Conservation (phyloP, 2,329 filamentous ascomycete genomes). For the Epichloe gansuensis region DNA sequence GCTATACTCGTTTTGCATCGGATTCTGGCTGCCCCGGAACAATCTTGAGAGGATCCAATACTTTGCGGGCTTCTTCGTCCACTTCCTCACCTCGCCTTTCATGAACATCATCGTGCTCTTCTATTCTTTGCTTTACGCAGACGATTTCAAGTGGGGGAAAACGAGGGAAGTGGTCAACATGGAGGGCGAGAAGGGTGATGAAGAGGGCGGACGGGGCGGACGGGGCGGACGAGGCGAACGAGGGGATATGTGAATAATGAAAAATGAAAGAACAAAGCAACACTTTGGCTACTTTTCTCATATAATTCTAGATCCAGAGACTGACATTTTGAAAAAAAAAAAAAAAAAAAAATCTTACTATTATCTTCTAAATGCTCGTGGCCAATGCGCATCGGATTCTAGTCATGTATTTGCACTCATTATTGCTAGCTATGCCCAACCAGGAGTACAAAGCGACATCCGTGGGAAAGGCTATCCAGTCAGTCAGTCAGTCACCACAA, state of each 20-base stretch:
- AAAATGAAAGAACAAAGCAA: too few species aligned
- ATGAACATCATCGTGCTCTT: conserved; percentile 29
- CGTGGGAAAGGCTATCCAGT: too few species aligned
- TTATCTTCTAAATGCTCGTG: too few species aligned
- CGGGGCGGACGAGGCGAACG: not conserved
- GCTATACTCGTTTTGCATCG: conserved; percentile 29
- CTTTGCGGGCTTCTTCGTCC: conserved; percentile 25
- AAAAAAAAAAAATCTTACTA: too few species aligned
- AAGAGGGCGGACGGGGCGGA: not conserved
- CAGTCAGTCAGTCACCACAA: too few species aligned
- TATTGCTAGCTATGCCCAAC: too few species aligned
- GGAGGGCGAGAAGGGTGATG: not conserved
- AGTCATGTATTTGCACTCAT: too few species aligned
- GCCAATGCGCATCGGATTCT: too few species aligned
- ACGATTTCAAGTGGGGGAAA: conserved; percentile 36
- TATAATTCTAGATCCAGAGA: not conserved
- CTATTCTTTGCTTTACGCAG: conserved; percentile 29
- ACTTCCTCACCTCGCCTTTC: conserved; percentile 26
- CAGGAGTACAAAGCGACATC: too few species aligned
- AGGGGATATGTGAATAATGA: not conserved
- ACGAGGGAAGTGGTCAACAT: conserved; percentile 22
- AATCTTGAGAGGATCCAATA: conserved; percentile 25
- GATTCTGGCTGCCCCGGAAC: conserved; percentile 28
- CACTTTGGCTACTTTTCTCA: not conserved
- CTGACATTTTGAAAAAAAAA: too few species aligned